phyloP scores from a whole-genome alignment of 768 basidiomycete species.

The Trametopsis cervina region DNA sequence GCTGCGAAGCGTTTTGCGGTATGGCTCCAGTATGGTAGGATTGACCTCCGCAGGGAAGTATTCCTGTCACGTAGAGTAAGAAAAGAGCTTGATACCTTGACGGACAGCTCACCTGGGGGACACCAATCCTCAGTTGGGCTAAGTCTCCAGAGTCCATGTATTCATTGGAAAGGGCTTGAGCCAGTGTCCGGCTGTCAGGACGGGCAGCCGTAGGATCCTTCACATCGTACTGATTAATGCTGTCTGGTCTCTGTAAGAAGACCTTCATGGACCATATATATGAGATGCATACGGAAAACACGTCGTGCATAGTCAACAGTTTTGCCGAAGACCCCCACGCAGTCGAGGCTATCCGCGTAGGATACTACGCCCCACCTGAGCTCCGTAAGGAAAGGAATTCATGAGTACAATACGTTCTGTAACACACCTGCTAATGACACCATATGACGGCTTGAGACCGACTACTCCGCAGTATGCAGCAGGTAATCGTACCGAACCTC shows the following conservation, averaged over 20 bases:
- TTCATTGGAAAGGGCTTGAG: constrained; percentile 14
- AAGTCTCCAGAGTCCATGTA: no score
- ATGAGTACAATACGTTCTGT: background rate
- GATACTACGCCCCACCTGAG: constrained; percentile 83
- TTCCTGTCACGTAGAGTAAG: constrained; percentile 38
- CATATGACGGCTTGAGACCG: constrained; percentile 94
- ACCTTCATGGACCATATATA: no score
- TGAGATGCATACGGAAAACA: constrained; percentile 56
- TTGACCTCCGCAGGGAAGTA: constrained; percentile 73
- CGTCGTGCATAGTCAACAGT: constrained; percentile 40
- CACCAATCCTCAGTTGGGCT: constrained; percentile 65
- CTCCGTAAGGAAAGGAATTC: background rate
- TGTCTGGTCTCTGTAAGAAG: constrained; percentile 20
- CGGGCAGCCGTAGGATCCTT: constrained; percentile 72
- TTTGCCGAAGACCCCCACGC: constrained; percentile 75
- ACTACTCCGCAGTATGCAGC: constrained; percentile 91
- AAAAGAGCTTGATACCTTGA: no score
- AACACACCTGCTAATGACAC: constrained; percentile 73
- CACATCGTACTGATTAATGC: constrained; percentile 41
- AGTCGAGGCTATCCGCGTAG: constrained; percentile 93
- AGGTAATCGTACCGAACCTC: constrained; percentile 88
- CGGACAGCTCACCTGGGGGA: constrained; percentile 52
- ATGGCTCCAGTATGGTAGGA: constrained; percentile 32
- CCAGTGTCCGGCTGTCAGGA: constrained; percentile 29
- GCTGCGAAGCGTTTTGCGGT: constrained; percentile 38